Percentiles rank a stretch among this genome's conserved stretches.
Evolutionary conservation across 768 basidiomycete species (phyloP).

Genomic region (Collybia sordida): DNA sequence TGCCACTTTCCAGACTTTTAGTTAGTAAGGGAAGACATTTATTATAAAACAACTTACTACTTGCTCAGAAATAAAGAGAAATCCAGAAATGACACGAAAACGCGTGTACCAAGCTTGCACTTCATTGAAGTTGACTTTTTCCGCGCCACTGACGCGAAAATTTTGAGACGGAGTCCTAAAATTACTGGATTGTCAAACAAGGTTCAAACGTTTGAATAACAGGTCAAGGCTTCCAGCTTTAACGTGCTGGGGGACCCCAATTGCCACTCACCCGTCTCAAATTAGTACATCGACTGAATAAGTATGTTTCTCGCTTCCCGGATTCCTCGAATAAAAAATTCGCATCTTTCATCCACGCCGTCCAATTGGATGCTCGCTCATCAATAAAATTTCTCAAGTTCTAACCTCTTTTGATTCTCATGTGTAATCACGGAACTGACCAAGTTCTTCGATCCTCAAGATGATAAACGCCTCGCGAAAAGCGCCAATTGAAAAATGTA

Average conservation of each 20-base stretch:
- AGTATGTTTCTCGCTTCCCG: background rate
- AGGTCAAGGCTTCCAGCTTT: slow-evolving; percentile 3
- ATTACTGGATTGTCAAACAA: no score
- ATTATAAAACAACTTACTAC: slow-evolving; percentile 2
- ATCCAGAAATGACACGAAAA: slow-evolving; percentile 6
- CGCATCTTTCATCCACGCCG: slow-evolving; percentile 96
- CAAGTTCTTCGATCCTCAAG: no score
- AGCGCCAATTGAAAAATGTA: slow-evolving; percentile 11
- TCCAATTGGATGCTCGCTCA: slow-evolving; percentile 60
- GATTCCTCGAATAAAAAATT: no score
- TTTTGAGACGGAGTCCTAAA: slow-evolving; percentile 35
- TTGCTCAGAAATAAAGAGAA: background rate
- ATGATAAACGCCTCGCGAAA: no score
- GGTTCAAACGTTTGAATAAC: no score
- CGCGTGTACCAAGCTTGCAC: slow-evolving; percentile 8
- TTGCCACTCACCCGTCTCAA: no score
- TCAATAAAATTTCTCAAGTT: slow-evolving; percentile 45
- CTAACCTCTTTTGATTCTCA: slow-evolving; percentile 10
- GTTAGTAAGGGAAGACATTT: background rate
- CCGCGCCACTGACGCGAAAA: slow-evolving; percentile 16
- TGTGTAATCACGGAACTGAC: slow-evolving; percentile 2
- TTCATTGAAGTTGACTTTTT: background rate
- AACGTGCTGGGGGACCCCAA: no score
- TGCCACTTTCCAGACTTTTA: slow-evolving; percentile 50
- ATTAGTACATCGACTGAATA: no score